Percentiles rank a stretch among this genome's conserved stretches.
Evolutionary conservation across 192 early-diverging fungal species (phyloP).

Genomic region (Linnemannia schmuckeri): DNA sequence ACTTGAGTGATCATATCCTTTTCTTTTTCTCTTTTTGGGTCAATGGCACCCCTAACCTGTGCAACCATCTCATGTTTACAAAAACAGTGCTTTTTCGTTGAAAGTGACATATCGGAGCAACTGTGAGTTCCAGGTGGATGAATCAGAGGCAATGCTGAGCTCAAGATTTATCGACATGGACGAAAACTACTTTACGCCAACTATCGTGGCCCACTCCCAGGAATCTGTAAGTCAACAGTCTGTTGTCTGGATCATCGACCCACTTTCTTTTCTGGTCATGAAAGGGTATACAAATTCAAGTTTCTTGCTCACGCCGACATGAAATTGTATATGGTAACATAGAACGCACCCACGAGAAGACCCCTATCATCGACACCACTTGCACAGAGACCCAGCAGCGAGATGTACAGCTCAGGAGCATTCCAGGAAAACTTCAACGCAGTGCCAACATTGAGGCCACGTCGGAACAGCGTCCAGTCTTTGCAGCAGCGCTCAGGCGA

Average conservation of each 20-base stretch:
- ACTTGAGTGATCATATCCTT: too few species aligned
- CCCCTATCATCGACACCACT: conserved; percentile 10
- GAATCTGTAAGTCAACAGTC: conserved; percentile 30
- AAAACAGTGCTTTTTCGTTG: conserved; percentile 72
- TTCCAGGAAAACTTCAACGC: conserved; percentile 17
- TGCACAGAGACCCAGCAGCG: conserved; percentile 23
- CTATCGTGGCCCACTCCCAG: conserved; percentile 61
- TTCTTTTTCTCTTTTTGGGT: neutral
- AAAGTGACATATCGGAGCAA: conserved; percentile 78
- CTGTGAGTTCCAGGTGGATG: conserved; percentile 81
- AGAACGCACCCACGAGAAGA: conserved; percentile 5
- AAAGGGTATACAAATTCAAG: neutral
- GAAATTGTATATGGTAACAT: neutral
- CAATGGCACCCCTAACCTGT: neutral
- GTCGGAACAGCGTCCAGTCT: conserved; percentile 41
- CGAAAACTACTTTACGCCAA: conserved; percentile 76
- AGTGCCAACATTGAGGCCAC: conserved; percentile 2
- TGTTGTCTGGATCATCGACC: neutral
- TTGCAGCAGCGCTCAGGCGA: conserved; percentile 45
- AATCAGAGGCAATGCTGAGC: conserved; percentile 67
- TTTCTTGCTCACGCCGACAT: too few species aligned
- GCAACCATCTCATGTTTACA: neutral
- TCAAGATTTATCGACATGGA: conserved; percentile 72
- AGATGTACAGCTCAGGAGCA: conserved; percentile 26
- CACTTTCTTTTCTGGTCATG: neutral